Conservation (phyloP, 2,329 filamentous ascomycete species). For the Paraconiothyrium brasiliense region DNA sequence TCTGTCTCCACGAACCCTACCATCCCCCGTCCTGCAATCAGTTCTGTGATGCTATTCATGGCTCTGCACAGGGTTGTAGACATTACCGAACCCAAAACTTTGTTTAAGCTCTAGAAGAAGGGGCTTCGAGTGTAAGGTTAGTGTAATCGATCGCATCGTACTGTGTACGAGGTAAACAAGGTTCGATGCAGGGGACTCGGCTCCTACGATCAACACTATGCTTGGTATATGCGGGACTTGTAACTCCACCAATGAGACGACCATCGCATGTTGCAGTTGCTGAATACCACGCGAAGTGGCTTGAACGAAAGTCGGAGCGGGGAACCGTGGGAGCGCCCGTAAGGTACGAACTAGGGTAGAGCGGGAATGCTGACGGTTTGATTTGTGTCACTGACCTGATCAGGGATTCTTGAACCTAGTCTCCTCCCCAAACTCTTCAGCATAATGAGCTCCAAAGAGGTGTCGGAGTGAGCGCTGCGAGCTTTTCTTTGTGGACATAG, state of each 20-base stretch:
- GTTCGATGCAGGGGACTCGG: conserved; percentile 2
- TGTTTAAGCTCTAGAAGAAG: background rate
- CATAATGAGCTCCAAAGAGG: background rate
- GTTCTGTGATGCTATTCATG: background rate
- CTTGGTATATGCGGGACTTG: background rate
- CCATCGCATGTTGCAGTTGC: background rate
- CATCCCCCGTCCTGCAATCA: conserved; percentile 2
- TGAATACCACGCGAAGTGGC: background rate
- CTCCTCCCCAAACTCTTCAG: background rate
- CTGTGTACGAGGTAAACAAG: background rate
- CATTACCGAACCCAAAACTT: background rate
- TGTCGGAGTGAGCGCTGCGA: background rate
- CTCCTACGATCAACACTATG: background rate
- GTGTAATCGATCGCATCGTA: background rate
- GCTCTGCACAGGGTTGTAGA: background rate
- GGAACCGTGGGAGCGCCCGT: background rate
- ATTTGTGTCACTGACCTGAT: background rate
- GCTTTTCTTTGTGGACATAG: background rate
- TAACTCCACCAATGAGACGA: conserved; percentile 1
- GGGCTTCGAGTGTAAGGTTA: background rate
- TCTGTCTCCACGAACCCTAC: background rate
- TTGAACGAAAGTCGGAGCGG: background rate
- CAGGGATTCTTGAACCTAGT: background rate
- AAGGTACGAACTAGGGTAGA: background rate
- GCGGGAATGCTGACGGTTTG: background rate